Evolutionary conservation across 805 yeast genomes (phyloP).

Genomic region (Sungouiella thailandica): DNA sequence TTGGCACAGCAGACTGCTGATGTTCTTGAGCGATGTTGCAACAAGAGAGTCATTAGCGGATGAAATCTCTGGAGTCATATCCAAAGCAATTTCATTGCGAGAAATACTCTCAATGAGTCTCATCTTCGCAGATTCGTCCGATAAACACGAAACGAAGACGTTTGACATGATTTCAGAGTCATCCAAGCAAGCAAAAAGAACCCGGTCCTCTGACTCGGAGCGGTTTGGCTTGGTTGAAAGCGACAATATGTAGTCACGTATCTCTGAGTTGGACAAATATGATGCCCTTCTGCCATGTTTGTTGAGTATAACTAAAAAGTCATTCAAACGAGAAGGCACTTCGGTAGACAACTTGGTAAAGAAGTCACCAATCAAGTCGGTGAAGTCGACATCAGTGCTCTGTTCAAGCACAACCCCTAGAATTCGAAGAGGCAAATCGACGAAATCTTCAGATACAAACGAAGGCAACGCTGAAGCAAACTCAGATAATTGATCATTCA

Average conservation of each 20-base stretch:
- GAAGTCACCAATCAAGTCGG: conserved; percentile 23
- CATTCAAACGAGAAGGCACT: conserved; percentile 6
- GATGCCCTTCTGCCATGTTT: background rate
- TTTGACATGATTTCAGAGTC: conserved; percentile 15
- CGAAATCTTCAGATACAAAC: conserved; percentile 22
- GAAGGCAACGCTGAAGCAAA: conserved; percentile 16
- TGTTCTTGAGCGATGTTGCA: conserved; percentile 13
- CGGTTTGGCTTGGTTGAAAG: conserved; percentile 22
- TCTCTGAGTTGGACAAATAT: background rate
- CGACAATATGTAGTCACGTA: conserved; percentile 19
- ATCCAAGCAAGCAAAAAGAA: conserved; percentile 17
- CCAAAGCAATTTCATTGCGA: background rate
- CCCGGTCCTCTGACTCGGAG: conserved; percentile 16
- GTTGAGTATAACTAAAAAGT: conserved; percentile 5
- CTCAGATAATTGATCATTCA: background rate
- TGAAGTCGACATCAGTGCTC: conserved; percentile 1
- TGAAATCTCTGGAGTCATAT: background rate
- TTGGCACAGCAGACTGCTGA: conserved; percentile 5
- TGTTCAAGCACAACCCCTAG: conserved; percentile 9
- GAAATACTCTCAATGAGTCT: conserved; percentile 13
- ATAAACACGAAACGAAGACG: conserved; percentile 9
- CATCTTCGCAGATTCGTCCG: conserved; percentile 5
- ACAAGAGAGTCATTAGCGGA: conserved; percentile 1
- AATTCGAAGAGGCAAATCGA: conserved; percentile 18
- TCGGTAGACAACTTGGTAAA: conserved; percentile 25